These are phyloP conservation scores for Juglanconis oblonga DNA, from an alignment of 2,329 filamentous ascomycete genomes.

Conservation along the genomic window DNA sequence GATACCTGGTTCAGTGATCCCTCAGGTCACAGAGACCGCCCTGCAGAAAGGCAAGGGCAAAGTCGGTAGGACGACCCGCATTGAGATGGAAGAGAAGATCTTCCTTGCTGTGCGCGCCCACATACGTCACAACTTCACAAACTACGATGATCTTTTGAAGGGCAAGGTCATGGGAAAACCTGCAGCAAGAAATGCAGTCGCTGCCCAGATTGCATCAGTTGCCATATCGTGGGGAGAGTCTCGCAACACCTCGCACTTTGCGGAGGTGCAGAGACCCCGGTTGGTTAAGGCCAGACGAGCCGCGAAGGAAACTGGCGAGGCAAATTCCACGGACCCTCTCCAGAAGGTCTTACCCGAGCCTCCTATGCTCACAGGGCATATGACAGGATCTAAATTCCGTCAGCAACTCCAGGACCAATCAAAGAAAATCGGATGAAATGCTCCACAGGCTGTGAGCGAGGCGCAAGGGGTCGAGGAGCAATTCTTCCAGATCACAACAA, in stretches of 20 bases:
- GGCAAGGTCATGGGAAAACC: constrained; percentile 6
- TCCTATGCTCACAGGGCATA: no score
- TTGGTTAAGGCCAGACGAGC: no score
- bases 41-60: constrained; percentile 43
- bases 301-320: no score
- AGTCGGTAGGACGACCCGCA: constrained; percentile 42
- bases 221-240: constrained; percentile 20
- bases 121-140: constrained; percentile 44
- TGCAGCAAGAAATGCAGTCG: constrained; percentile 20
- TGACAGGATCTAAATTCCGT: no score
- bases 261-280: no score
- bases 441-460: no score
- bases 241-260: not conserved
- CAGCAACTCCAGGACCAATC: no score
- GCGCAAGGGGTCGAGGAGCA: no score
- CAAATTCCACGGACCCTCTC: no score
- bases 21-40: constrained; percentile 36
- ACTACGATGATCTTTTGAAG: constrained; percentile 40
- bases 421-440: no score
- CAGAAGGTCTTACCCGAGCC: no score
- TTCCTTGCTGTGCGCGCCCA: constrained; percentile 46
- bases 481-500: no score
- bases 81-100: constrained; percentile 37
- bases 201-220: constrained; percentile 18
- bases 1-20: constrained; percentile 34